phyloP scores from a whole-genome alignment of 2,329 filamentous ascomycete species.

The Emericellopsis cladophorae region DNA sequence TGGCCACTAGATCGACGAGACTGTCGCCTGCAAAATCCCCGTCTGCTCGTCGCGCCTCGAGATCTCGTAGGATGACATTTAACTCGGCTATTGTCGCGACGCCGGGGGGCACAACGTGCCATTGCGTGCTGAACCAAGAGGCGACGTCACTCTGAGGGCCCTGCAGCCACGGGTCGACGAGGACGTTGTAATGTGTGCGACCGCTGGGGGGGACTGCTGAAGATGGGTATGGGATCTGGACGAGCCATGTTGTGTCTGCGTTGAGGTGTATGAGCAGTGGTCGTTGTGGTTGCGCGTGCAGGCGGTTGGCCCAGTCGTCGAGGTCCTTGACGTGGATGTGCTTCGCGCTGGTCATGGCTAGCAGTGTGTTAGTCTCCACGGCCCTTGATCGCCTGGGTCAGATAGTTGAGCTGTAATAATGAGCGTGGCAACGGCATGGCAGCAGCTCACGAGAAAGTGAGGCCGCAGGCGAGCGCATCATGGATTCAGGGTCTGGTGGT shows the following conservation, averaged over 20 bases:
- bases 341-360: background rate
- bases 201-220: conserved; percentile 24
- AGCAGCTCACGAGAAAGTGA: too few species aligned
- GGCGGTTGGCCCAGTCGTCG: conserved; percentile 8
- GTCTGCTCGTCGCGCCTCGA: conserved; percentile 9
- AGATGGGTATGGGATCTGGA: conserved; percentile 47
- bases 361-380: background rate
- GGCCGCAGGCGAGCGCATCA: too few species aligned
- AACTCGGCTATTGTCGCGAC: conserved; percentile 43
- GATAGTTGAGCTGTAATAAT: too few species aligned
- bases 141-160: conserved; percentile 52
- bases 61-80: conserved; percentile 32
- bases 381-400: too few species aligned
- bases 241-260: conserved; percentile 53
- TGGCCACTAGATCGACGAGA: conserved; percentile 43
- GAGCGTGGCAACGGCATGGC: too few species aligned
- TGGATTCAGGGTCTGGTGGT: too few species aligned
- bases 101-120: conserved; percentile 41
- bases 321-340: conserved; percentile 5
- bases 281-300: conserved; percentile 7
- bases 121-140: conserved; percentile 53
- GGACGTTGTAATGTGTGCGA: conserved; percentile 46
- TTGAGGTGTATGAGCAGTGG: conserved; percentile 50
- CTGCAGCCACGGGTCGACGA: conserved; percentile 53
- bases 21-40: conserved; percentile 6